Evolutionary conservation across 805 yeast species (phyloP).

Genomic region (Schwanniomyces occidentalis): DNA sequence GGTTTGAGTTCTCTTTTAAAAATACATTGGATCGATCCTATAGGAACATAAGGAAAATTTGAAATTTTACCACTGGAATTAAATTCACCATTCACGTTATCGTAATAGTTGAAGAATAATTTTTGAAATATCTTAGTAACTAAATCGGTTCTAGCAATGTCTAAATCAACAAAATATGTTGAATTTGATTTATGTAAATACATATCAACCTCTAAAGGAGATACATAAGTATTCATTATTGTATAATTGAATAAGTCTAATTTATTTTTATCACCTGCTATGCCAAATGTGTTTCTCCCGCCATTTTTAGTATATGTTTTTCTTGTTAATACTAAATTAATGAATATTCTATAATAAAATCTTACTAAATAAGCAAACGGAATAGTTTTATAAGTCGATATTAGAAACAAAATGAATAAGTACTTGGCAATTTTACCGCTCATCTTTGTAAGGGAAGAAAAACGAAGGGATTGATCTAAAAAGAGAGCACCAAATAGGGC

Average conservation of each 20-base stretch:
- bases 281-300: conserved; percentile 33
- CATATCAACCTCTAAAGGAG: conserved; percentile 81
- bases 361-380: conserved; percentile 68
- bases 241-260: conserved; percentile 46
- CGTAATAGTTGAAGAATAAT: conserved; percentile 48
- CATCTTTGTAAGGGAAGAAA: too few relatives aligned
- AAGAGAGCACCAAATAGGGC: too few relatives aligned
- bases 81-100: conserved; percentile 37
- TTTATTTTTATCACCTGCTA: conserved; percentile 21
- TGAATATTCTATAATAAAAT: conserved; percentile 52
- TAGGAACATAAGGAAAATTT: conserved; percentile 66
- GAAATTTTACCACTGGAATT: conserved; percentile 18
- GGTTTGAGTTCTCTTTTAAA: conserved; percentile 76
- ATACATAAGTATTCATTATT: conserved; percentile 53
- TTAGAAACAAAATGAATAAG: conserved; percentile 17
- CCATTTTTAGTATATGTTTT: conserved; percentile 17
- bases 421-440: conserved; percentile 6
- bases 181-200: conserved; percentile 87
- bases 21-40: conserved; percentile 67
- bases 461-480: too few relatives aligned
- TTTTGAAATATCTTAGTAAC: conserved; percentile 58
- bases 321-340: conserved; percentile 41
- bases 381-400: conserved; percentile 58
- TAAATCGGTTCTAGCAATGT: conserved; percentile 69
- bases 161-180: conserved; percentile 80